Evolutionary conservation across 208 protist genomes (phyloP).

Genomic region (Acanthamoeba lenticulata): DNA sequence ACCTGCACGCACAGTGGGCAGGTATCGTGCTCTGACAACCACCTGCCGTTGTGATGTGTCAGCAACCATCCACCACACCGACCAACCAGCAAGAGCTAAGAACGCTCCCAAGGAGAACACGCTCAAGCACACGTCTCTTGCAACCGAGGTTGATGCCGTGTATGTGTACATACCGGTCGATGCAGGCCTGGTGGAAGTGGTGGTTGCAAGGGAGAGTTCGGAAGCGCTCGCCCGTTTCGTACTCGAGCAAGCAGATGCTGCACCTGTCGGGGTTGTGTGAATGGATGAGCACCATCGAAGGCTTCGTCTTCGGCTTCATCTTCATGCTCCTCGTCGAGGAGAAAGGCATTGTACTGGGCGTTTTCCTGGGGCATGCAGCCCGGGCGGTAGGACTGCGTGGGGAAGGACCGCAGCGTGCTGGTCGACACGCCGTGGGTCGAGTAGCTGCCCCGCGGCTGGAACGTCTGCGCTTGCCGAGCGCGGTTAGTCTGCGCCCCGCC

Average conservation of each 20-base stretch:
- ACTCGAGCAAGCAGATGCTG: constrained; percentile 79
- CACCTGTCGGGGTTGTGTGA: constrained; percentile 18
- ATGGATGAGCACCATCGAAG: not conserved
- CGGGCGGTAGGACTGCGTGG: not conserved
- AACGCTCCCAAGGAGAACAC: too few relatives aligned
- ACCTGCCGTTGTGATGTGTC: too few relatives aligned
- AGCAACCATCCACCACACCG: too few relatives aligned
- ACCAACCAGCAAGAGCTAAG: too few relatives aligned
- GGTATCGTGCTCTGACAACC: constrained; percentile 36
- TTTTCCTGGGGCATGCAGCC: constrained; percentile 38
- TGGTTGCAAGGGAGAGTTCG: constrained; percentile 81
- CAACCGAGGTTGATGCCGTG: not conserved
- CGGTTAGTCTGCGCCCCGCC: too few relatives aligned
- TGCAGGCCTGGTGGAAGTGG: constrained; percentile 79
- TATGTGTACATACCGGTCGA: constrained; percentile 67
- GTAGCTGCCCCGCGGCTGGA: constrained; percentile 11
- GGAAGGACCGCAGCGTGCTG: constrained; percentile 20
- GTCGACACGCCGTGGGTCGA: constrained; percentile 6
- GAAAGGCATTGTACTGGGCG: constrained; percentile 53
- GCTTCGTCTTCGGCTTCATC: too few relatives aligned
- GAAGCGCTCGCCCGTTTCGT: constrained; percentile 73
- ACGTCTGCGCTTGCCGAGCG: constrained; percentile 56
- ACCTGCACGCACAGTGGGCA: constrained; percentile 43
- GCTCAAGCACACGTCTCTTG: not conserved
- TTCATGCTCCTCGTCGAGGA: too few relatives aligned